Percentiles rank a stretch among this genome's conserved stretches.
Conservation (phyloP, 345 rosid species). For the Eucalyptus cloeziana region DNA sequence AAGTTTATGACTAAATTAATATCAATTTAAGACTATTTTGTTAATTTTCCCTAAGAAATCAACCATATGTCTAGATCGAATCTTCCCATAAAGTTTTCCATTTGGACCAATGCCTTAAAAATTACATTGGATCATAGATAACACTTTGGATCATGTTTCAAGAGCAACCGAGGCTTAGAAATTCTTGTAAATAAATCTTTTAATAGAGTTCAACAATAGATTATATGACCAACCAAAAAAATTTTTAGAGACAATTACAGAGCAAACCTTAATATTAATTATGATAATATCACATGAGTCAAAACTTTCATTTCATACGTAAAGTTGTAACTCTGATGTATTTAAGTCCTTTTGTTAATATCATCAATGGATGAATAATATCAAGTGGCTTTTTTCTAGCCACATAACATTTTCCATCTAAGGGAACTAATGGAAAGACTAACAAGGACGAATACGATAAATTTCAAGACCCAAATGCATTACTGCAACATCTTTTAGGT, state of each 20-base stretch:
- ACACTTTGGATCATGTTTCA: not conserved
- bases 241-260: not conserved
- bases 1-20: not conserved
- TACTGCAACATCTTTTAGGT: not conserved
- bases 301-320: not conserved
- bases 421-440: not conserved
- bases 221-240: not conserved
- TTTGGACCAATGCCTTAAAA: not conserved
- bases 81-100: not conserved
- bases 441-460: not conserved
- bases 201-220: not conserved
- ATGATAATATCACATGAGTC: not conserved
- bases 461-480: not conserved
- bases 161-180: not conserved
- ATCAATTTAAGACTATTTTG: not conserved
- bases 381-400: not conserved
- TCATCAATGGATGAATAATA: not conserved
- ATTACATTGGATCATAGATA: not conserved
- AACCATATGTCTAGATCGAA: not conserved
- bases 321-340: not conserved
- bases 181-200: not conserved
- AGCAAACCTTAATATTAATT: not conserved
- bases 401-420: not conserved
- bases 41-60: not conserved
- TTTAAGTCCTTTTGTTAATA: not conserved